Evolutionary conservation across 2,329 filamentous ascomycete species (phyloP), one percentile per base, ranked within the genome.

Genomic region (Neurospora sp.): DNA sequence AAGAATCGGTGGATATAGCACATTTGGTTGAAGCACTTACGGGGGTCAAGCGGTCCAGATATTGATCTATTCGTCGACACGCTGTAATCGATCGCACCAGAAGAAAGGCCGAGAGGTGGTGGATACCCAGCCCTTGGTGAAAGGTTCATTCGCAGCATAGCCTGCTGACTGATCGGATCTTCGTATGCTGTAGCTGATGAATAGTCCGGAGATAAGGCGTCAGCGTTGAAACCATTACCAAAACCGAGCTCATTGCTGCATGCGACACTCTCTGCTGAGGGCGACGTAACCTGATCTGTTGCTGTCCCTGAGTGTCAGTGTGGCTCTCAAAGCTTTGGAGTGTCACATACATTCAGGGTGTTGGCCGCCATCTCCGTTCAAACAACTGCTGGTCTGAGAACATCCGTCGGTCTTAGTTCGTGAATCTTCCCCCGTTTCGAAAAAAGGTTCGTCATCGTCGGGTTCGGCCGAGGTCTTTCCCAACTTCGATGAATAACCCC

Each of bases 31-130:
- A 19, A 6, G 1, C 10, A 72, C 80, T 73, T 74, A 83, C 82
- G 78, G 38, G 79, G 78, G 71, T 82, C 80, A 11, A 82, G 17
- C 12, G 23, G 52, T 5, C 52, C 52, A 62, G 23, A 62, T n/a
- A 62, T 68, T 6, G 52, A 6, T 38, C 38, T 37, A 68, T 36
- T 66, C 37, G 12, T 67, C 65, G 66, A 68, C 15, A 62, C 23
- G 38, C 15, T 71, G 57, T 66, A 36, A 66, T 38, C 66, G 23
- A 39, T 67, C 15, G 3, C 33, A 23, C 10, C 68, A 28, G 41
- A 38, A 67, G 40, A 17, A 33, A 62, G 6, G 52, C 52, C 23
- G 15, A 28, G 19, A 15, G 19, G 19, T 23, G 17, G 6, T 19
- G 6, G 23, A 23, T 23, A 23, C 19, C 43, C 39, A 46, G 12